Conservation (phyloP, 768 basidiomycete species). For the Suillus alpinus region DNA sequence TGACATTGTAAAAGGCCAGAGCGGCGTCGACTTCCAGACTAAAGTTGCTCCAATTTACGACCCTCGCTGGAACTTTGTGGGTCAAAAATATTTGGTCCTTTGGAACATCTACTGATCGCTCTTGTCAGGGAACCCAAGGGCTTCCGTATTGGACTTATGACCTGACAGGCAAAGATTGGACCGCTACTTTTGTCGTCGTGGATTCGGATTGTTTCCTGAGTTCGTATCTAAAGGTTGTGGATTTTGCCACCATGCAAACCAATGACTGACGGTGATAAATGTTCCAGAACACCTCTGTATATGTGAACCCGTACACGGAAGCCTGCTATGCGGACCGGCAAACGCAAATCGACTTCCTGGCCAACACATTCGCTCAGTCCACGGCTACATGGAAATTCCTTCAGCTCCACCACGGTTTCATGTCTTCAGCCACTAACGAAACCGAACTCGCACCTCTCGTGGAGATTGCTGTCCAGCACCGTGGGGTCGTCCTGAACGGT, state of each 20-base stretch:
- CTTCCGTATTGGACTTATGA: constrained; percentile 1
- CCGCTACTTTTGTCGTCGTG: constrained; percentile 1
- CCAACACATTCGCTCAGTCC: neutral
- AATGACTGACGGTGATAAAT: neutral
- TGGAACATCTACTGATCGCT: neutral
- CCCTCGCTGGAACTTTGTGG: neutral
- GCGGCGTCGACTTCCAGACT: constrained; percentile 1
- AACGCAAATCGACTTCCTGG: neutral
- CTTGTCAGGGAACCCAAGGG: neutral
- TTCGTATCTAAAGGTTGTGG: neutral
- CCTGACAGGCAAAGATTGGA: neutral
- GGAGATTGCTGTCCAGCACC: neutral
- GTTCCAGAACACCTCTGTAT: neutral
- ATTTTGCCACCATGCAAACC: neutral
- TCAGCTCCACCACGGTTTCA: neutral
- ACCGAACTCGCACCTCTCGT: constrained; percentile 1
- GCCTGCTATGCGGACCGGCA: neutral
- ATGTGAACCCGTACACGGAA: neutral
- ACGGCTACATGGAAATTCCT: constrained; percentile 1
- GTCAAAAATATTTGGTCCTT: neutral
- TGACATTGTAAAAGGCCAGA: constrained; percentile 1
- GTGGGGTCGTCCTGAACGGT: neutral
- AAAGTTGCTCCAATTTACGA: constrained; percentile 1
- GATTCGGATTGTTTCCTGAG: constrained; percentile 2
- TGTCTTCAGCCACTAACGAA: neutral